Evolutionary conservation across 768 basidiomycete genomes (phyloP).

Genomic region (Coprinopsis sp.): DNA sequence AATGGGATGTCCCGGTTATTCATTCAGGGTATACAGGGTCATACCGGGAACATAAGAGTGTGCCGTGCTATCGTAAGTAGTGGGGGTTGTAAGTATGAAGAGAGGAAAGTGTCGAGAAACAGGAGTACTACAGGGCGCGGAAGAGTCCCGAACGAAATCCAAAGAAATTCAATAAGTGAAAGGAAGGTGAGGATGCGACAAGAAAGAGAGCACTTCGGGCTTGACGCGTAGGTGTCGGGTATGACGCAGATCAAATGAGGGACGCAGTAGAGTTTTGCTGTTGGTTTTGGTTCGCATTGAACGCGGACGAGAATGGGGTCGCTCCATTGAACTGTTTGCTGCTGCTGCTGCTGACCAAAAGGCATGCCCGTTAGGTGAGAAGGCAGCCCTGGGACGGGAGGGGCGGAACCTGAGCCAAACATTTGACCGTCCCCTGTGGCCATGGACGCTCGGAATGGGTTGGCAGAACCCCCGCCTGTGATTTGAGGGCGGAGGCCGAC

Average conservation of each 20-base stretch:
- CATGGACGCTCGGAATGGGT: constrained; percentile 68
- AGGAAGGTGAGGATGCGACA: too few relatives aligned
- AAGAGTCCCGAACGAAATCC: too few relatives aligned
- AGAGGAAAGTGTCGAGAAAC: too few relatives aligned
- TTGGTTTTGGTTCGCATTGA: not conserved
- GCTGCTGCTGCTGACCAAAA: not conserved
- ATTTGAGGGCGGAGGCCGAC: constrained; percentile 56
- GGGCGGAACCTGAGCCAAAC: not conserved
- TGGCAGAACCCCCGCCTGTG: constrained; percentile 57
- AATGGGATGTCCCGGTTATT: too few relatives aligned
- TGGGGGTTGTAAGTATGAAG: too few relatives aligned
- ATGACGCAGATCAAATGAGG: constrained; percentile 6
- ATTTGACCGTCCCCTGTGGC: constrained; percentile 11
- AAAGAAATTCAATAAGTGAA: too few relatives aligned
- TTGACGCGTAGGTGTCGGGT: too few relatives aligned
- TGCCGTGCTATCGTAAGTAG: too few relatives aligned
- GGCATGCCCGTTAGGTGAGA: not conserved
- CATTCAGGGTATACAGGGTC: too few relatives aligned
- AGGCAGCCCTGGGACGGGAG: not conserved
- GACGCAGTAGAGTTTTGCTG: not conserved
- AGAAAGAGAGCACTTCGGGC: too few relatives aligned
- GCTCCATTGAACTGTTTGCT: not conserved
- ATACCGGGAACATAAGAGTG: too few relatives aligned
- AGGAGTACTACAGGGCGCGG: too few relatives aligned
- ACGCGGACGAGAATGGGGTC: not conserved